phyloP scores from a whole-genome alignment of 1,284 basidiomycete species.

The Rhodotorula sp. region DNA sequence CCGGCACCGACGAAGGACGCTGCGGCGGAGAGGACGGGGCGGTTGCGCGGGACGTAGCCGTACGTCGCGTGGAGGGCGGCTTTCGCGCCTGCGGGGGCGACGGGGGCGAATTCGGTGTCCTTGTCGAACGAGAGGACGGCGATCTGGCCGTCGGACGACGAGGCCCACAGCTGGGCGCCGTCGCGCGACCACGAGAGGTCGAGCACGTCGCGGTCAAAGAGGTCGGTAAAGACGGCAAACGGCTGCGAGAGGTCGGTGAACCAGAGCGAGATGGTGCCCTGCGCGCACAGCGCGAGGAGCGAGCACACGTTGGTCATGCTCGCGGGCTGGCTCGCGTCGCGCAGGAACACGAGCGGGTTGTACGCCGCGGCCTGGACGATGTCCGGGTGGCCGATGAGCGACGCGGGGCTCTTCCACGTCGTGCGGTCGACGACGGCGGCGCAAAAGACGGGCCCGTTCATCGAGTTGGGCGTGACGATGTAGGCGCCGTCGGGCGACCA shows the following conservation, averaged over 20 bases:
- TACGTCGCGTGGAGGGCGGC: constrained; percentile 62
- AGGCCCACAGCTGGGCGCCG: constrained; percentile 87
- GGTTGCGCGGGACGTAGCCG: constrained; percentile 17
- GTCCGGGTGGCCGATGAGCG: constrained; percentile 94
- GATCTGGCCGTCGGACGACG: constrained; percentile 92
- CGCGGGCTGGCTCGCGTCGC: constrained; percentile 64
- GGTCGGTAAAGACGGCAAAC: constrained; percentile 85
- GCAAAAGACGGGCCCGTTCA: constrained; percentile 96
- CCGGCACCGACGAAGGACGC: not conserved
- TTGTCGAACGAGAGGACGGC: constrained; percentile 78
- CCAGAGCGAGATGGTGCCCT: constrained; percentile 75
- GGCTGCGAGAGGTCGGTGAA: constrained; percentile 87
- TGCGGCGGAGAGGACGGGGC: constrained; percentile 11
- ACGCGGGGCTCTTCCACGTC: constrained; percentile 73
- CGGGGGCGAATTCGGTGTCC: constrained; percentile 74
- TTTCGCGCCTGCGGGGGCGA: constrained; percentile 72
- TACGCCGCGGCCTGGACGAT: constrained; percentile 96
- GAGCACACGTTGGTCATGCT: constrained; percentile 75
- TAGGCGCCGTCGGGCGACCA: constrained; percentile 99
- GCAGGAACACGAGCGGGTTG: constrained; percentile 87
- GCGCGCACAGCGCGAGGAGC: constrained; percentile 84
- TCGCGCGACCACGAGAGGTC: constrained; percentile 95
- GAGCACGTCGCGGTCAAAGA: constrained; percentile 92
- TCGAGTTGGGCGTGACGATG: constrained; percentile 94
- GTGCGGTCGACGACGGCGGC: constrained; percentile 84